phyloP scores from a whole-genome alignment of 208 protist species.

The Leishmania gerbilli region DNA sequence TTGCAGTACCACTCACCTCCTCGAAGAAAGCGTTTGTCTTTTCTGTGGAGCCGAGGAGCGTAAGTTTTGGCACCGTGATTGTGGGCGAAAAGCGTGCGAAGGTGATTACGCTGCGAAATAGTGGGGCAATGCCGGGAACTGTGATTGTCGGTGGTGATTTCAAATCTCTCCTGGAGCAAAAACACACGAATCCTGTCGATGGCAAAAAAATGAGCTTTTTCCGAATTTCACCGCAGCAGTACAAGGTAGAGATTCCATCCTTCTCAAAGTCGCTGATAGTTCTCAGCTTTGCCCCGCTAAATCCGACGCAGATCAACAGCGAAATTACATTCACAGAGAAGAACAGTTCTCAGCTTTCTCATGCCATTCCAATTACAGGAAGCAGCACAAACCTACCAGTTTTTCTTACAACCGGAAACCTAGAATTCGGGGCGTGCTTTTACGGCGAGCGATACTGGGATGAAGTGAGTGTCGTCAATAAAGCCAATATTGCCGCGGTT shows the following conservation, averaged over 20 bases:
- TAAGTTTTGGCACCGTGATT: conserved; percentile 83
- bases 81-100: conserved; percentile 60
- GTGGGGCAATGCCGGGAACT: conserved; percentile 58
- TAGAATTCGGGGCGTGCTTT: conserved; percentile 84
- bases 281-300: conserved; percentile 55
- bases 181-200: conserved; percentile 47
- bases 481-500: conserved; percentile 53
- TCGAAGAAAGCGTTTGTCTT: conserved; percentile 53
- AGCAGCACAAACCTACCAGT: conserved; percentile 67
- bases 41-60: conserved; percentile 30
- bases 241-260: conserved; percentile 51
- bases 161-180: conserved; percentile 56
- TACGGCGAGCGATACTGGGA: conserved; percentile 74
- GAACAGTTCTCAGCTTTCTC: conserved; percentile 15
- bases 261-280: conserved; percentile 49
- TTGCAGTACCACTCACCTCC: conserved; percentile 63
- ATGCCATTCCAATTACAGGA: conserved; percentile 48
- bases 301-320: conserved; percentile 34
- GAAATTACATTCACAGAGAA: conserved; percentile 60
- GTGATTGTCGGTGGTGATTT: conserved; percentile 65
- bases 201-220: conserved; percentile 38
- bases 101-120: conserved; percentile 69
- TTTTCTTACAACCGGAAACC: conserved; percentile 51
- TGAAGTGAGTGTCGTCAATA: conserved; percentile 64
- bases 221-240: conserved; percentile 47